Conservation (phyloP, 148 eudicot genomes). For the Simmondsia chinensis region DNA sequence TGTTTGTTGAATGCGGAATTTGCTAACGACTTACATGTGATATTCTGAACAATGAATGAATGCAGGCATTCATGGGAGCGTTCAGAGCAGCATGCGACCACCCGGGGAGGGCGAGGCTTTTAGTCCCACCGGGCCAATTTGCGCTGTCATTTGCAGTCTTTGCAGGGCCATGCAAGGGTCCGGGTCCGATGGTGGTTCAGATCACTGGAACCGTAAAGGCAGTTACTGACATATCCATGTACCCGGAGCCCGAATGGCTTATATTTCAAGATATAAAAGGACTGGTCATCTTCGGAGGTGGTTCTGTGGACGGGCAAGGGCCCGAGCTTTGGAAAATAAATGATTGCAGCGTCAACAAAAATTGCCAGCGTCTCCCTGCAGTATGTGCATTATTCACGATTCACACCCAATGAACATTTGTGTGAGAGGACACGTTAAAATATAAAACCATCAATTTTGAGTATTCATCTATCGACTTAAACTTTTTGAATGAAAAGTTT, state of each 20-base stretch:
- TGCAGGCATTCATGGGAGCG: conserved; percentile 22
- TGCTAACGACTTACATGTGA: background rate
- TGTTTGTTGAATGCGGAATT: no score
- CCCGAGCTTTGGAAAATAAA: conserved; percentile 16
- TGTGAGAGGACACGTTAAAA: no score
- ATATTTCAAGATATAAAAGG: conserved; percentile 14
- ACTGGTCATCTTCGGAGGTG: conserved; percentile 23
- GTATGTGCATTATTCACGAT: no score
- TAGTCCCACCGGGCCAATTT: conserved; percentile 15
- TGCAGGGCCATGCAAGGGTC: conserved; percentile 24
- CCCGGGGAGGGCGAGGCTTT: conserved; percentile 20
- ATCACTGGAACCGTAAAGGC: conserved; percentile 18
- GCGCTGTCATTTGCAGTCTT: conserved; percentile 15
- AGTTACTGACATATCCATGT: conserved; percentile 17
- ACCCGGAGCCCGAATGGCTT: conserved; percentile 27
- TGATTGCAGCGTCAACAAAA: conserved; percentile 15
- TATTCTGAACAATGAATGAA: background rate
- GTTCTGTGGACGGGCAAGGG: conserved; percentile 30
- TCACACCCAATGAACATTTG: no score
- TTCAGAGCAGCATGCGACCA: conserved; percentile 23
- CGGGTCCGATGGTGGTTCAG: conserved; percentile 18
- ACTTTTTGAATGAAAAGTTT: background rate
- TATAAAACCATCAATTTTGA: no score
- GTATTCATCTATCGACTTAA: no score
- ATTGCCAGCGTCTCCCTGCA: conserved; percentile 19